Base-by-base conservation (phyloP, 345 rosid species). In the Triadica sebifera region DNA sequence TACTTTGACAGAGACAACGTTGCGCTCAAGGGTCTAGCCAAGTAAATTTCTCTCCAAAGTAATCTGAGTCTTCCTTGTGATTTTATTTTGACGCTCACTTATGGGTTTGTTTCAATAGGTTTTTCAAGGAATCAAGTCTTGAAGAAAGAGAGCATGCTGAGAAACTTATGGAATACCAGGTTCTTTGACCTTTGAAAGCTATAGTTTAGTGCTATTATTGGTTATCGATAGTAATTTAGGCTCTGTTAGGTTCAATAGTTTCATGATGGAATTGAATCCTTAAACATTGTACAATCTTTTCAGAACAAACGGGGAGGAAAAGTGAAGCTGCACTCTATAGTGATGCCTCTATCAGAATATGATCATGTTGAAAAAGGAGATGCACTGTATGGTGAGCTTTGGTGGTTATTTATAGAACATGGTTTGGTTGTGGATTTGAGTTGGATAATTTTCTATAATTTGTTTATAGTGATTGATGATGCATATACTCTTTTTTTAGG, bases 151-250 rank as follows among this genome's bases (percentile, higher is more conserved):
- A 71, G 53, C 82, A 80, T 53, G 82, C 82, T 51, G 79, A 80
- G 79, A 80, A 75, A 66, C 52, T 80, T 51, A 80, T 80, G 82
- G 70, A 75, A 72, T 80, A 80, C 73, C 82, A 80, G 82, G 82
- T 80, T 3, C 8, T 67, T 47, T 49, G 49, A n/a, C 19, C 15
- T 67, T 58, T 69, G 34, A 20, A 46, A n/a, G 20, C 4, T 67
- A 6, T 13, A 8, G 5, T 37, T n/a, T 67, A 12, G 13, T 67
- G 51, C 17, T 19, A 1, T 41, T 50, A 16, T 38, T 62, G 10
- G 37, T 19, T 12, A 16, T 46, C 24, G 29, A 43, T 63, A 53
- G 19, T 11, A 1, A 52, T 41, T 47, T 25, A 2, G 6, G 24
- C 19, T 29, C 22, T 50, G 1, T 12, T 45, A 57, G 17, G 0